Conservation (phyloP, 2,329 filamentous ascomycete species). For the Claviceps fusiformis region DNA sequence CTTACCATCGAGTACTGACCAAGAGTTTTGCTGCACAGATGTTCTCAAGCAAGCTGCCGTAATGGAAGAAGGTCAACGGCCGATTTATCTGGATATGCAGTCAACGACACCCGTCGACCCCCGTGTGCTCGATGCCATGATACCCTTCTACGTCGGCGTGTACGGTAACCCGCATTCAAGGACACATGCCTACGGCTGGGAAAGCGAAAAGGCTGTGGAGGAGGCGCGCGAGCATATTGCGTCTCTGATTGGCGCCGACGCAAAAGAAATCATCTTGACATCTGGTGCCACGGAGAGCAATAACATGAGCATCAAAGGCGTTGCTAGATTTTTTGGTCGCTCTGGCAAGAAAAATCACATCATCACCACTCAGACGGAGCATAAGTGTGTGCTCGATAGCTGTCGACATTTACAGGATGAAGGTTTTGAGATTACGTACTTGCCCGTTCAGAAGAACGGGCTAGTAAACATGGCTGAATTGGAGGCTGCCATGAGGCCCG, state of each 20-base stretch:
- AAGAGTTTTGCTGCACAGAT: slow-evolving; percentile 26
- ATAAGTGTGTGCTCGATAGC: slow-evolving; percentile 97
- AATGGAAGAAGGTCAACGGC: slow-evolving; percentile 83
- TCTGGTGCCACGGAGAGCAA: slow-evolving; percentile 97
- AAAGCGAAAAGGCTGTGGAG: slow-evolving; percentile 89
- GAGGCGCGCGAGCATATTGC: slow-evolving; percentile 74
- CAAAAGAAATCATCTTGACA: slow-evolving; percentile 98
- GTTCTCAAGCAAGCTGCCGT: slow-evolving; percentile 84
- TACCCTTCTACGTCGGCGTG: slow-evolving; percentile 82
- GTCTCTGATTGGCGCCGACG: slow-evolving; percentile 76
- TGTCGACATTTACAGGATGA: slow-evolving; percentile 95
- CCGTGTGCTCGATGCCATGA: slow-evolving; percentile 89
- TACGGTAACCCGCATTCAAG: slow-evolving; percentile 96
- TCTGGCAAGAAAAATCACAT: slow-evolving; percentile 97
- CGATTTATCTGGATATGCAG: slow-evolving; percentile 98
- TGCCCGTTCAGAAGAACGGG: slow-evolving; percentile 80
- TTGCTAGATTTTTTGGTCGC: slow-evolving; percentile 86
- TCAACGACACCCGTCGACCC: slow-evolving; percentile 92
- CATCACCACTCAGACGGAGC: slow-evolving; percentile 93
- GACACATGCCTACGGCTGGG: slow-evolving; percentile 97
- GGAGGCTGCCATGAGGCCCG: slow-evolving; percentile 76
- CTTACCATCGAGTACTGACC: background rate
- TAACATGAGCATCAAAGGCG: slow-evolving; percentile 99
- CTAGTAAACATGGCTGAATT: slow-evolving; percentile 72
- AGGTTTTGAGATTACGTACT: slow-evolving; percentile 91